Evolutionary conservation across 1,139 yeast species (phyloP).

Genomic region (Nakaseomyces delphensis): DNA sequence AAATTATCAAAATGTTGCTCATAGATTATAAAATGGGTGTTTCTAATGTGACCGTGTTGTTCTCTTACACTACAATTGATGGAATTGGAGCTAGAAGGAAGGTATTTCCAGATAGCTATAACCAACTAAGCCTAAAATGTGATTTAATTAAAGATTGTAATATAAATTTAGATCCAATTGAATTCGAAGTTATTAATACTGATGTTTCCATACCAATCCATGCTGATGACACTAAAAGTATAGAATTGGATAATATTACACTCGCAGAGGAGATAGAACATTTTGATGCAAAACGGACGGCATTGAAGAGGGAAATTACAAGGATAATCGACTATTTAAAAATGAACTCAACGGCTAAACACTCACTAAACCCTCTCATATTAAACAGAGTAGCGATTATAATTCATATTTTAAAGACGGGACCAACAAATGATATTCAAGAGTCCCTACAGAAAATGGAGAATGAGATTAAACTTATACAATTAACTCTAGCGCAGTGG

Average conservation of each 20-base stretch:
- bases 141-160: background rate
- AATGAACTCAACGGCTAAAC: slow-evolving; percentile 13
- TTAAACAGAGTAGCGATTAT: slow-evolving; percentile 19
- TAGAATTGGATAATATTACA: background rate
- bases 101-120: background rate
- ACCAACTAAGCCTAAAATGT: background rate
- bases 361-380: slow-evolving; percentile 14
- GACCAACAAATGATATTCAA: slow-evolving; percentile 22
- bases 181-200: background rate
- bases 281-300: background rate
- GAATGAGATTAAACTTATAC: slow-evolving; percentile 19
- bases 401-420: slow-evolving; percentile 16
- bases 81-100: background rate
- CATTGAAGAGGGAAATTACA: slow-evolving; percentile 11
- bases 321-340: slow-evolving; percentile 18
- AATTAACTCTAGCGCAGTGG: slow-evolving; percentile 26
- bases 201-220: background rate
- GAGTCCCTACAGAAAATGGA: slow-evolving; percentile 21
- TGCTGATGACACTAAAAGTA: background rate
- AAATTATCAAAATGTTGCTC: slow-evolving; percentile 7
- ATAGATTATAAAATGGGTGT: background rate
- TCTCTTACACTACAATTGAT: slow-evolving; percentile 9
- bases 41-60: slow-evolving; percentile 11
- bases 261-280: background rate
- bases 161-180: background rate